A percentile compares a stretch with the other conserved stretches of the same genome.
phyloP scores from a whole-genome alignment of 225 moss, liverwort and hornwort genomes.

The Pseudoscleropodium purum region DNA sequence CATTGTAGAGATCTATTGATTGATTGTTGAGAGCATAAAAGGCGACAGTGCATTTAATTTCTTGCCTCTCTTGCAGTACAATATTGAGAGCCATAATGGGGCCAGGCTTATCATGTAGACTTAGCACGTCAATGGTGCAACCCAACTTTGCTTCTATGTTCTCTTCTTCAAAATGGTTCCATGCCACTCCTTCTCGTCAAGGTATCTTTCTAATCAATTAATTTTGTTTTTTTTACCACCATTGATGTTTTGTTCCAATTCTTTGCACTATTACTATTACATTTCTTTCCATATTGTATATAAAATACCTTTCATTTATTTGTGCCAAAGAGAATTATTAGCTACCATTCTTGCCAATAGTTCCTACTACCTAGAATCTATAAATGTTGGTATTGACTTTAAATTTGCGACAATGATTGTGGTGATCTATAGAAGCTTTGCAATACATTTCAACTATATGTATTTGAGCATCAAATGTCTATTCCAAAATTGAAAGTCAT shows the following conservation, averaged over 20 bases:
- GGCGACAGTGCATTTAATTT: no score
- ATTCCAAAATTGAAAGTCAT: not conserved
- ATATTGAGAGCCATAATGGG: not conserved
- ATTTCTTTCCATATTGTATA: not conserved
- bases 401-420: not conserved
- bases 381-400: not conserved
- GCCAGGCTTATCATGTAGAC: not conserved
- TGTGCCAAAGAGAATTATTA: not conserved
- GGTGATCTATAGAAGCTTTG: accelerated
- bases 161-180: not conserved
- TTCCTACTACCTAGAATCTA: not conserved
- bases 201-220: not conserved
- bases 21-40: not conserved
- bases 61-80: not conserved
- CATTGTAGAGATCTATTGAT: no score
- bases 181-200: not conserved
- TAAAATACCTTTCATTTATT: not conserved
- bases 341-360: not conserved
- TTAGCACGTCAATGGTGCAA: not conserved
- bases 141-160: not conserved
- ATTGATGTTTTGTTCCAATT: not conserved
- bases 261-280: not conserved
- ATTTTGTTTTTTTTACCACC: not conserved
- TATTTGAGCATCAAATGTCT: no score
- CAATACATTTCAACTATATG: not conserved